Conservation (phyloP, 2,329 filamentous ascomycete genomes). For the Plenodomus tracheiphilus region DNA sequence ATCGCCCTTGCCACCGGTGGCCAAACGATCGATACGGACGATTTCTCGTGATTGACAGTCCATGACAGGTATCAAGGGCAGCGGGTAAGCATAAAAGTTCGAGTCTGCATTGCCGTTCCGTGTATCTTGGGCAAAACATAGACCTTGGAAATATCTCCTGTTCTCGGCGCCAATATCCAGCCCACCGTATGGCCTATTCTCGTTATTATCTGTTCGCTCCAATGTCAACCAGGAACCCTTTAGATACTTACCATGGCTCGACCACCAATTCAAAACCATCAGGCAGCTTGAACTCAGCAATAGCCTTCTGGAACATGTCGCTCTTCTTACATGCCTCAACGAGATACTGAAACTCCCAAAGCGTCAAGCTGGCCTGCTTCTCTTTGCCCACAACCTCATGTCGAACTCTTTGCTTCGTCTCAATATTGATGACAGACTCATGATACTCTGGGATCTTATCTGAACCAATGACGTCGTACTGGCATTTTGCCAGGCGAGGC, state of each 20-base stretch:
- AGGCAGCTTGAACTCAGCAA: constrained; percentile 57
- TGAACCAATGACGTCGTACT: constrained; percentile 60
- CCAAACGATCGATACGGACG: constrained; percentile 41
- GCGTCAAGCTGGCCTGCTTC: constrained; percentile 52
- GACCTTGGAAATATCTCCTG: constrained; percentile 57
- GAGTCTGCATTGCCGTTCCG: constrained; percentile 49
- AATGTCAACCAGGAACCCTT: not conserved
- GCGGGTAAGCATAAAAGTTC: constrained; percentile 47
- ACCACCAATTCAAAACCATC: constrained; percentile 60
- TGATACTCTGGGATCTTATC: constrained; percentile 58
- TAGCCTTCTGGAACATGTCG: constrained; percentile 55
- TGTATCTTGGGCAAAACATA: constrained; percentile 57
- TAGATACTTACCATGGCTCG: constrained; percentile 50
- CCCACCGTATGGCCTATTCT: constrained; percentile 56
- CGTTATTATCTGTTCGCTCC: constrained; percentile 6
- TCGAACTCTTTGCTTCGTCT: constrained; percentile 45
- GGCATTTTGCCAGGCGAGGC: constrained; percentile 55
- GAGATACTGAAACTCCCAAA: constrained; percentile 45
- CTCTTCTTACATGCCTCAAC: constrained; percentile 55
- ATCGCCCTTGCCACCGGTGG: constrained; percentile 45
- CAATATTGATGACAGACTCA: constrained; percentile 58
- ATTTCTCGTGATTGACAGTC: constrained; percentile 41
- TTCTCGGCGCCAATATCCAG: constrained; percentile 52
- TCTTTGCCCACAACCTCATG: constrained; percentile 54
- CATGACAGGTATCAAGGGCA: constrained; percentile 44